Evolutionary conservation across 352 stramenopile species (phyloP), one percentile per base, ranked within the genome.

Genomic region (Stramenopiles sp.): DNA sequence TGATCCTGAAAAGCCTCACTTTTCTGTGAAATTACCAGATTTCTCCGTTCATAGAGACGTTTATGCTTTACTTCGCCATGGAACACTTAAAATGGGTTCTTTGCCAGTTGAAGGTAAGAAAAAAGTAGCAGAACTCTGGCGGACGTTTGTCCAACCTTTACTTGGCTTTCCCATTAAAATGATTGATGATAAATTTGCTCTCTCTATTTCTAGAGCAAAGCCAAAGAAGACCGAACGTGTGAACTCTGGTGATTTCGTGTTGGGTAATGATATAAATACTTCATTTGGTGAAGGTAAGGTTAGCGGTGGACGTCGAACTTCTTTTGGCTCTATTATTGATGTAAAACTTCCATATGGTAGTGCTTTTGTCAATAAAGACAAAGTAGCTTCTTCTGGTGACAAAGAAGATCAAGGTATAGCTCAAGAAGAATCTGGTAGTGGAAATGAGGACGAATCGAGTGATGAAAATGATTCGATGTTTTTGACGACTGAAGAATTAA

Each of bases 361-460:
- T n/a, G n/a, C n/a, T n/a, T n/a, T n/a, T n/a, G n/a, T n/a, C n/a
- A n/a, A n/a, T n/a, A n/a, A n/a, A n/a, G n/a, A n/a, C n/a, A n/a
- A n/a, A n/a, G n/a, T n/a, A n/a, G n/a, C n/a, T n/a, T n/a, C n/a
- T n/a, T n/a, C 17, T 29, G n/a, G 7, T 1, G 35, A 10, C 7
- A 20, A 12, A 7, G 40, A 5, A 6, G 40, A 12, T 26, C 6
- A 44, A 5, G 41, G 5, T 8, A 35, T 48, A 15, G n/a, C 7
- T 6, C 17, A 41, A 8, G 40, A 28, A n/a, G 37, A 28, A 19
- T n/a, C 10, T 10, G 40, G 66, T 21, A 58, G 67, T 29, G 53
- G 62, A 15, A 43, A 60, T 1, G 10, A 36, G 17, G 51, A 45
- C 21, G 41, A 45, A 19, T 28, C 23, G 19, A 50, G 7, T 32